Conservation (phyloP, 2,329 filamentous ascomycete species). For the Phialophora tarda region DNA sequence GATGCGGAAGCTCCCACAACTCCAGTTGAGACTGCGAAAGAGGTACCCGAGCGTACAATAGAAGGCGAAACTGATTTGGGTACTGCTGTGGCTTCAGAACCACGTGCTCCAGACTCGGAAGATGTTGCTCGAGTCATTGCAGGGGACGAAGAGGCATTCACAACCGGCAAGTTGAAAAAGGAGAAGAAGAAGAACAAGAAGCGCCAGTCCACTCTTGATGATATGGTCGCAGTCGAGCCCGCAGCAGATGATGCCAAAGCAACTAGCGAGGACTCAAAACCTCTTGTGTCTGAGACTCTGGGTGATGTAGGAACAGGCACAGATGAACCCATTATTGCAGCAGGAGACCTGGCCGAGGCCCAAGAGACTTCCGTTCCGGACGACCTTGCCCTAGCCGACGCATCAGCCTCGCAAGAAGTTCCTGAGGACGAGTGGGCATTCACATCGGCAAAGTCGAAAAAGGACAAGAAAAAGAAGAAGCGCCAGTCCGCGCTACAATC, state of each 20-base stretch:
- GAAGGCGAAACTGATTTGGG: background rate
- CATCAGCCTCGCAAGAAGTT: background rate
- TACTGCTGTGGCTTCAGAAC: background rate
- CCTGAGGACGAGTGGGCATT: slow-evolving; percentile 27
- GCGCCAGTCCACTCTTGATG: slow-evolving; percentile 11
- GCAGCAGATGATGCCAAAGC: background rate
- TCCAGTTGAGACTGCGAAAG: background rate
- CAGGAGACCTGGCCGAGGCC: background rate
- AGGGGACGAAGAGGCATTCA: background rate
- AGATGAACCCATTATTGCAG: background rate
- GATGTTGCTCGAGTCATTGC: background rate
- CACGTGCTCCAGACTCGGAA: background rate
- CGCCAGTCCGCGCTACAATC: slow-evolving; percentile 40
- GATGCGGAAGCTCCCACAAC: background rate
- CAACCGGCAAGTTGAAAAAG: slow-evolving; percentile 23
- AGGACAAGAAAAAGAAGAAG: slow-evolving; percentile 48
- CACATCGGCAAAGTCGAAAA: slow-evolving; percentile 40
- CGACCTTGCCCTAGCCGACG: background rate
- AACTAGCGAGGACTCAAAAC: background rate
- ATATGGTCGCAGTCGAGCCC: background rate
- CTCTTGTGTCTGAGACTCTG: background rate
- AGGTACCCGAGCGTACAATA: background rate
- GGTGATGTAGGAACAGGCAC: too few species aligned
- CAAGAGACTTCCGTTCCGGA: background rate
- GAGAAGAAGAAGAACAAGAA: slow-evolving; percentile 32